Evolutionary conservation across 2,329 filamentous ascomycete species (phyloP).

Genomic region (Magnaporthiopsis poae): DNA sequence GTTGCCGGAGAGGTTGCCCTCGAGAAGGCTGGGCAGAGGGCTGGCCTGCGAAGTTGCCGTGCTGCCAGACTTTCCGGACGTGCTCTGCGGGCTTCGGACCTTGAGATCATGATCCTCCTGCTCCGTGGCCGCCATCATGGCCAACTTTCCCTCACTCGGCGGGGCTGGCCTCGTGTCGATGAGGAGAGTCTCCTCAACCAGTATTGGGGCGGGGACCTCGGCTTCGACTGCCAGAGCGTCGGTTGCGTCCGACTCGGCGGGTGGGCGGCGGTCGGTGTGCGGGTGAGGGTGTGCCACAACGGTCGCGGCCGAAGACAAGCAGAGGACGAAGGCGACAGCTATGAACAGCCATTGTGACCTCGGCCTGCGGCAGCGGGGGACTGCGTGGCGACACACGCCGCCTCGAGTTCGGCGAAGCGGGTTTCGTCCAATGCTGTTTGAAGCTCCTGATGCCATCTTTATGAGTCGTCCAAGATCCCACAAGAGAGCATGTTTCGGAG

Average conservation of each 20-base stretch:
- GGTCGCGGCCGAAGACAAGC: conserved; percentile 18
- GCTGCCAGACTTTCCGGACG: conserved; percentile 9
- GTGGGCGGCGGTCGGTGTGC: conserved; percentile 15
- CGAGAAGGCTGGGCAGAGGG: conserved; percentile 55
- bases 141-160: conserved; percentile 26
- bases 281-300: conserved; percentile 8
- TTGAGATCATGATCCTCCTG: conserved; percentile 15
- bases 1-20: conserved; percentile 52
- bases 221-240: conserved; percentile 7
- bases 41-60: conserved; percentile 16
- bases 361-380: conserved; percentile 11
- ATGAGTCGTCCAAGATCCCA: background rate
- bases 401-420: background rate
- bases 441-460: background rate
- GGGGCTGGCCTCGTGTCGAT: conserved; percentile 11
- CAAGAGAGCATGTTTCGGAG: background rate
- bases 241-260: conserved; percentile 14
- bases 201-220: conserved; percentile 19
- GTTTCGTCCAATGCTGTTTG: background rate
- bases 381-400: background rate
- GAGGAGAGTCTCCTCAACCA: conserved; percentile 28
- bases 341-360: conserved; percentile 20
- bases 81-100: conserved; percentile 12
- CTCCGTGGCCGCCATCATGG: conserved; percentile 26
- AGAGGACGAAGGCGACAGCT: conserved; percentile 17